Percentiles rank a stretch among this genome's conserved stretches.
These are phyloP conservation scores for Lentinula aciculospora DNA, from an alignment of 768 basidiomycete species.

Conservation along the genomic window DNA sequence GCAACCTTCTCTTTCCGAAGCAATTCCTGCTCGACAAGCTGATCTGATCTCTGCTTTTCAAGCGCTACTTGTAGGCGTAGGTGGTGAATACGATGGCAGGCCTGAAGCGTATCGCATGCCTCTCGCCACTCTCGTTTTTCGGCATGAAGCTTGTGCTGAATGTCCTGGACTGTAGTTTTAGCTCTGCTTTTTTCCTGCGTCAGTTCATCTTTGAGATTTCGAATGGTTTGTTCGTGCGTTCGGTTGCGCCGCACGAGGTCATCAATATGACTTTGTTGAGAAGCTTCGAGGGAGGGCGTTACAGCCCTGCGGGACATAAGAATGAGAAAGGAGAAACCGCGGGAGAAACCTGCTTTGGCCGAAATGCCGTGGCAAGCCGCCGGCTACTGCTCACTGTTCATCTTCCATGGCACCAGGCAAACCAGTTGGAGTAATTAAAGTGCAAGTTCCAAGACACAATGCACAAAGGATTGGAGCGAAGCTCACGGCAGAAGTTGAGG, in stretches of 20 bases:
- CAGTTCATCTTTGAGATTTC: conserved; percentile 47
- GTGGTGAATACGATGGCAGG: conserved; percentile 61
- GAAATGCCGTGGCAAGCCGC: conserved; percentile 11
- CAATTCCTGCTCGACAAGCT: conserved; percentile 49
- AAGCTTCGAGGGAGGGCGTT: conserved; percentile 37
- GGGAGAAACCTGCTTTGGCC: neutral
- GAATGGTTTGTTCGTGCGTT: conserved; percentile 55
- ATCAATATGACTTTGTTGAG: conserved; percentile 64
- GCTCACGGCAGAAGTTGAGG: conserved; percentile 53
- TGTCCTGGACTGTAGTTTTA: conserved; percentile 33
- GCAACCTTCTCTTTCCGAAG: conserved; percentile 53
- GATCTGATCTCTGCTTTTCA: conserved; percentile 45
- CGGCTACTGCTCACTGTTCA: no score
- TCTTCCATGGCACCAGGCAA: conserved; percentile 63
- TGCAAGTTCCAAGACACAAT: conserved; percentile 71
- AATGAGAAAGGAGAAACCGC: neutral
- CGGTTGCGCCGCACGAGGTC: conserved; percentile 69
- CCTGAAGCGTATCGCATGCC: conserved; percentile 57
- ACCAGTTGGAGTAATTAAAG: conserved; percentile 48
- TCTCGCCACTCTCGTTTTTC: conserved; percentile 57
- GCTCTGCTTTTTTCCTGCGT: conserved; percentile 34
- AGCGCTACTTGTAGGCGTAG: conserved; percentile 48
- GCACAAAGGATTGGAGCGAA: conserved; percentile 67
- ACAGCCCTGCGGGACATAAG: conserved; percentile 11
- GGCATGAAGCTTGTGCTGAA: conserved; percentile 43